Base-by-base conservation (phyloP, 2,329 filamentous ascomycete species). In the Sporothrix protearum region DNA sequence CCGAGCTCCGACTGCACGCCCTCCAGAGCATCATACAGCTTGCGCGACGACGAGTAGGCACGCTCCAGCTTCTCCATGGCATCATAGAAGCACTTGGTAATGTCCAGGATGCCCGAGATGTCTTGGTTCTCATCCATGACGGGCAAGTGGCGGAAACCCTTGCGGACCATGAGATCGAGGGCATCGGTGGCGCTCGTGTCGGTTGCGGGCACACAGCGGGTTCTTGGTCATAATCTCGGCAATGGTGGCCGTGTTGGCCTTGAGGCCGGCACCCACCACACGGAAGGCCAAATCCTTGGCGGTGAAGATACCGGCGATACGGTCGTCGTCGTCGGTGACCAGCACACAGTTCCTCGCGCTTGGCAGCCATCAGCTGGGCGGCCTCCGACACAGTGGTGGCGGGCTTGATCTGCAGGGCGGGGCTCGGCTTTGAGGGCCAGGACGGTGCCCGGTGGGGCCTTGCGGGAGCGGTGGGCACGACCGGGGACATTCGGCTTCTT, bases 91-190 rank as follows among this genome's bases (percentile, higher is more conserved):
- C 96, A 99, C 83, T 98, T 99, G 71, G 96, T 99, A 77, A 99
- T 99, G 81, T 99, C 96, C 70, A 99, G 85, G 76, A 99, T 94
- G 84, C 96, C 96, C 8, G 94, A 97, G 74, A 99, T 99, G 79
- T 99, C 95, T 82, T 99, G 96, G 81, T 99, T 98, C 85, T 99
- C 96, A 82, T 99, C 96, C 96, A 99, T 99, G 75, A 99, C 96
- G 2, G 96, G 96, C 79, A 99, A 82, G 84, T 99, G 96, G 76
- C 96, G 90, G 85, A 99, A 99, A 22, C 96, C 96, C 83, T 98
- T 98, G 77, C 95, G 88, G 71, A 99, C 96, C 96, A 99, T 99
- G 72, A 98, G 86, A 81, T 99, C 95, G 74, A 99, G 84, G 42
- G 96, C 96, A 85, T 99, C 96, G 57, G 96, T 99, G 47, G 96